Percentiles rank a stretch among this genome's conserved stretches.
Conservation (phyloP, 768 basidiomycete species). For the Kondoa subrosea region DNA sequence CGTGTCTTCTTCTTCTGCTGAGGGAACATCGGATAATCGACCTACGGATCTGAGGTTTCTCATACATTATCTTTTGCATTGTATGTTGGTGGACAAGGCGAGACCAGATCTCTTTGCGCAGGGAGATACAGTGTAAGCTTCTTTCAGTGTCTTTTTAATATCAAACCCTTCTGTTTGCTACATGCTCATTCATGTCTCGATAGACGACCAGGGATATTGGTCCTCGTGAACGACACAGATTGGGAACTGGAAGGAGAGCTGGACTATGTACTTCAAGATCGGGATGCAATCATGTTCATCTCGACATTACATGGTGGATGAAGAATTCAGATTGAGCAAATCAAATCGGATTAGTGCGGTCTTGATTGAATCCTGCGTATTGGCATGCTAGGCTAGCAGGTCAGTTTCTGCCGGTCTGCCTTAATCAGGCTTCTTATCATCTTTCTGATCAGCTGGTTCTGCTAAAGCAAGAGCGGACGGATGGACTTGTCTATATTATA, state of each 20-base stretch:
- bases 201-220: constrained; percentile 89
- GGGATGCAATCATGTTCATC: constrained; percentile 93
- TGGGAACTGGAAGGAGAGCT: constrained; percentile 96
- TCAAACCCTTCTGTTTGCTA: too few relatives aligned
- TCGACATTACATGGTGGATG: constrained; percentile 13
- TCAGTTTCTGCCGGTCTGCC: too few relatives aligned
- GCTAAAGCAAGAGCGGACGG: too few relatives aligned
- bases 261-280: constrained; percentile 55
- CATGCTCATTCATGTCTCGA: not conserved
- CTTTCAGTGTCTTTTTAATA: not conserved
- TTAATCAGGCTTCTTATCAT: too few relatives aligned
- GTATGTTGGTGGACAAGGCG: constrained; percentile 51
- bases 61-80: constrained; percentile 57
- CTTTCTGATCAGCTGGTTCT: too few relatives aligned
- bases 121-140: constrained; percentile 57
- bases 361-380: too few relatives aligned
- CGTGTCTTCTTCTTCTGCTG: constrained; percentile 9
- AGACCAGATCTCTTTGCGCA: constrained; percentile 79
- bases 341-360: not conserved
- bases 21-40: constrained; percentile 28
- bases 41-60: constrained; percentile 55
- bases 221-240: constrained; percentile 90
- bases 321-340: not conserved
- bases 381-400: too few relatives aligned
- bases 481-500: too few relatives aligned